Base-by-base conservation (phyloP, 768 basidiomycete genomes). In the Leccinum boreale region DNA sequence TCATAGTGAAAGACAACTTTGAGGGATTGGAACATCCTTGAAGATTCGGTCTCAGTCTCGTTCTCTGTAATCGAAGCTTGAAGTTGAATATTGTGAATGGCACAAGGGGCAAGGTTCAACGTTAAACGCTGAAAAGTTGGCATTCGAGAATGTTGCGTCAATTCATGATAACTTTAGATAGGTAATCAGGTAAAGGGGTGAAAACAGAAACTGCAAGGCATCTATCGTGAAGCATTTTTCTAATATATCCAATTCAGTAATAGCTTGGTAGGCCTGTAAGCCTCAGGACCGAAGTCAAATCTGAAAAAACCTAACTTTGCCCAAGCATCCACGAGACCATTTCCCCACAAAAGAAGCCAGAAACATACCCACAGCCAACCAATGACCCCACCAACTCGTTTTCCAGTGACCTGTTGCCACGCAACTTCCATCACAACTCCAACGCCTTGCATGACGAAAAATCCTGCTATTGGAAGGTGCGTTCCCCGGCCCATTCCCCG, bases 401-500 rank as follows among this genome's bases (percentile, higher is more conserved):
- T 65, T 17, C 84, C 80, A 0, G 79, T 82, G 3, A 67, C 46
- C 1, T 58, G 61, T 60, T 72, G 78, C 78, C 77, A 88, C 8
- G 67, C 53, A 21, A 70, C 62, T 67, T 89, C 87, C 31, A 84
- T 47, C 2, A 80, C 52, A 7, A 83, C 61, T 2, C 84, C 84
- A 1, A 84, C 62, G 15, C 80, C 85, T 59, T 80, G 83, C 65
- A 83, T 67, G 47, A 87, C 39, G 66, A 87, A 89, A 67, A 82
- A 86, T 2, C 79, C 81, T 1, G 72, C 68, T 6, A 84, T 71
- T 8, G 56, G 52, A 8, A 56, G 12, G 14, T 35, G 29, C 11
- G 74, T 70, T 17, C 83, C 85, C 4, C 74, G 74, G 1, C 78
- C 80, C 80, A 87, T 79, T 6, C 82, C 83, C 76, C 80, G 86